Evolutionary conservation across 129 eudicot species (phyloP).

Genomic region (Lonicera japonica): DNA sequence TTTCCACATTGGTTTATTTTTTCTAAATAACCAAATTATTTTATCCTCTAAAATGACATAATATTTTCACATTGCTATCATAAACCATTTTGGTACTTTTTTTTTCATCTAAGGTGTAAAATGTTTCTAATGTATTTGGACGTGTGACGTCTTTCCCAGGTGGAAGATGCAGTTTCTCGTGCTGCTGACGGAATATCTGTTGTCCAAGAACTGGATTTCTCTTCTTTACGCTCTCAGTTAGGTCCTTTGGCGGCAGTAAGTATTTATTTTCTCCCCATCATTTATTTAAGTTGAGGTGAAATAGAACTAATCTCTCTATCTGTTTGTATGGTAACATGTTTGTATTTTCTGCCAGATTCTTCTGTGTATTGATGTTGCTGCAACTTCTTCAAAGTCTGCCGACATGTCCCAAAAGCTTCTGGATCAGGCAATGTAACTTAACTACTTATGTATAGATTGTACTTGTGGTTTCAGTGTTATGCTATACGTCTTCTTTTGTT

Average conservation of each 20-base stretch:
- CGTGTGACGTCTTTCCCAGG: conserved; percentile 32
- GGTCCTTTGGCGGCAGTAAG: conserved; percentile 88
- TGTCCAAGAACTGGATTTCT: conserved; percentile 72
- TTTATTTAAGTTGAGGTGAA: conserved; percentile 7
- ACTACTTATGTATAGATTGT: not conserved
- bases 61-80: no score
- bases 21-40: no score
- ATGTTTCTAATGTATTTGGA: not conserved
- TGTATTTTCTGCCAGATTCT: conserved; percentile 50
- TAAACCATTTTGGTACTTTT: no score
- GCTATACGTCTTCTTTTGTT: not conserved
- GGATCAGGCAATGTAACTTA: conserved; percentile 53
- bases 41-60: no score
- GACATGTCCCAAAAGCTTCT: conserved; percentile 74
- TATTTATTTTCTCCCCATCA: conserved; percentile 12
- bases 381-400: conserved; percentile 63
- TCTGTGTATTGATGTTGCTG: conserved; percentile 90
- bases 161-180: conserved; percentile 95
- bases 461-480: not conserved
- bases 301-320: not conserved
- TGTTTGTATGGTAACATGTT: conserved; percentile 19
- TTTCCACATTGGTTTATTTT: no score
- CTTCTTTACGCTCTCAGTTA: conserved; percentile 74
- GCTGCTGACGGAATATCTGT: conserved; percentile 79
- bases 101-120: not conserved